phyloP scores from a whole-genome alignment of 2,329 filamentous ascomycete species.

The Teratosphaeria gauchensis region DNA sequence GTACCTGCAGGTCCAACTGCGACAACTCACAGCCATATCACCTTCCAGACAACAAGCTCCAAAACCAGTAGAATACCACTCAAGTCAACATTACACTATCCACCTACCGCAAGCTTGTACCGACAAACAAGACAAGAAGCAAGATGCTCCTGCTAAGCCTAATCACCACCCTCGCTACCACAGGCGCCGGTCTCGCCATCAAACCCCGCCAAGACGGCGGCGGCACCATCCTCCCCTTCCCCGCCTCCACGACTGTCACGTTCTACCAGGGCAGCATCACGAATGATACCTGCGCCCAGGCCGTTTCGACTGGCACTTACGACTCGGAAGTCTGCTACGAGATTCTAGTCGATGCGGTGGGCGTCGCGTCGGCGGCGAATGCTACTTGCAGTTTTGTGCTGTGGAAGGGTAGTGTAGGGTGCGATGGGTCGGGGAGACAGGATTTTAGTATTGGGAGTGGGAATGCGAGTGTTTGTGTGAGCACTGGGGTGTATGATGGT shows the following conservation, averaged over 20 bases:
- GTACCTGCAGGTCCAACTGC: background rate
- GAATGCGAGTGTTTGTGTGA: constrained; percentile 8
- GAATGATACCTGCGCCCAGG: constrained; percentile 6
- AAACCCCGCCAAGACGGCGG: background rate
- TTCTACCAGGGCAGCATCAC: constrained; percentile 6
- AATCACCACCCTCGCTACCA: background rate
- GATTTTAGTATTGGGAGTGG: constrained; percentile 1
- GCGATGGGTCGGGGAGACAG: background rate
- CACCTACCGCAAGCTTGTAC: background rate
- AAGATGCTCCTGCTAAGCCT: background rate
- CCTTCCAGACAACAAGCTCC: background rate
- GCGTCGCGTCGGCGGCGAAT: constrained; percentile 9
- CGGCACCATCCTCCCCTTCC: constrained; percentile 1
- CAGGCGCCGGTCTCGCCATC: background rate
- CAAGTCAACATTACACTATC: background rate
- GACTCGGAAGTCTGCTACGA: constrained; percentile 8
- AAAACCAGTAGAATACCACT: background rate
- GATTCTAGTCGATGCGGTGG: constrained; percentile 8
- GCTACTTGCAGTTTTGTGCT: constrained; percentile 14
- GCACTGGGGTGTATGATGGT: constrained; percentile 16
- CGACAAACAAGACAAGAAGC: background rate
- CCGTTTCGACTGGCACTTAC: constrained; percentile 8
- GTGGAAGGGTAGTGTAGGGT: constrained; percentile 2
- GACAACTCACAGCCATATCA: background rate
- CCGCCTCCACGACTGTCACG: constrained; percentile 7